A percentile compares a stretch with the other conserved stretches of the same genome.
These are phyloP conservation scores for Colletotrichum tanaceti DNA, from an alignment of 2,329 filamentous ascomycete species.

Conservation along the genomic window DNA sequence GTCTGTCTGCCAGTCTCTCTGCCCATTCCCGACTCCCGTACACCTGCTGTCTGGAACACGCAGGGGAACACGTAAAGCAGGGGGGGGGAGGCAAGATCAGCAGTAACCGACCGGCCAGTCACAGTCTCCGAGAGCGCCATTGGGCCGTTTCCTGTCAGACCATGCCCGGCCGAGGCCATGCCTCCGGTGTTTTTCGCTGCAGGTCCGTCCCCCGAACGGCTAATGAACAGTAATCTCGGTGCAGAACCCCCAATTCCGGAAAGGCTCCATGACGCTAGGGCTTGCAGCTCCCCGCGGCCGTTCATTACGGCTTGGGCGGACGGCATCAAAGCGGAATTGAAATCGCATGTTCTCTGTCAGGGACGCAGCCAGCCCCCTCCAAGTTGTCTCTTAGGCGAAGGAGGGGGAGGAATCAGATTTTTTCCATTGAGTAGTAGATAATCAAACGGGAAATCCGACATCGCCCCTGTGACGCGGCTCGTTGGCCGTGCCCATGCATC, in stretches of 20 bases:
- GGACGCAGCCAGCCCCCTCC: neutral
- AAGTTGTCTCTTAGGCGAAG: neutral
- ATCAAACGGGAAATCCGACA: conserved; percentile 4
- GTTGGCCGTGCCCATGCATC: conserved; percentile 30
- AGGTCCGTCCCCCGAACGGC: conserved; percentile 17
- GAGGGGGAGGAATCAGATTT: no score
- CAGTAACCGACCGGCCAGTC: neutral
- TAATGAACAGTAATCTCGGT: conserved; percentile 31
- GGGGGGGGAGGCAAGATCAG: conserved; percentile 5
- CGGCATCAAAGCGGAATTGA: conserved; percentile 2
- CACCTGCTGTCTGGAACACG: conserved; percentile 21
- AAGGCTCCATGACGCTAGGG: conserved; percentile 2
- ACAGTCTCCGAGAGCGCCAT: neutral
- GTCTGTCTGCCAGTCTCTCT: neutral
- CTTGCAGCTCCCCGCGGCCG: neutral
- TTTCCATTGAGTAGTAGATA: conserved; percentile 15
- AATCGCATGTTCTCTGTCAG: neutral
- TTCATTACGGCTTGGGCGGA: neutral
- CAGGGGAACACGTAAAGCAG: conserved; percentile 25
- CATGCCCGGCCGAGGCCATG: conserved; percentile 24
- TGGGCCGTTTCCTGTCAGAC: conserved; percentile 28
- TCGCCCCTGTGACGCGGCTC: conserved; percentile 11
- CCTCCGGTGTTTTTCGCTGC: conserved; percentile 24
- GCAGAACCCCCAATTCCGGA: conserved; percentile 19
- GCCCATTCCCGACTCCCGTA: neutral